Percentiles rank a stretch among this genome's conserved stretches.
phyloP scores from a whole-genome alignment of 345 rosid species.

The Corchorus capsularis region DNA sequence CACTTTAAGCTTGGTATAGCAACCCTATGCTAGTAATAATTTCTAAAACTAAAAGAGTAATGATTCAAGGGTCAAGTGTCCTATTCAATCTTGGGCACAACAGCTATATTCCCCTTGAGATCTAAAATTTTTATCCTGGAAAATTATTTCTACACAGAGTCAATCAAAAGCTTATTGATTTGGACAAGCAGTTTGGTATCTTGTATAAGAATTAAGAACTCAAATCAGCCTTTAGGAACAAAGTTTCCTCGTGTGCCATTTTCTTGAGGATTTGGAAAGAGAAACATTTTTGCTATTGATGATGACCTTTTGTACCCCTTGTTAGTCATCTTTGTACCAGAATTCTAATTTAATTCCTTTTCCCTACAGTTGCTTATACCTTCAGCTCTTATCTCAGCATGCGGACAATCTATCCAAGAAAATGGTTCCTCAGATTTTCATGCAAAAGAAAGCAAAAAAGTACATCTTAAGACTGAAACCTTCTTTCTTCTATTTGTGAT shows the following conservation, averaged over 20 bases:
- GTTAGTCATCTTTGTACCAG: slow-evolving; percentile 9
- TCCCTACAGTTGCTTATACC: slow-evolving; percentile 88
- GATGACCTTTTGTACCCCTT: background rate
- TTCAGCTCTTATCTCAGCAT: slow-evolving; percentile 76
- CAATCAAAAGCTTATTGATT: background rate
- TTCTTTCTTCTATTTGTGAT: slow-evolving; percentile 15
- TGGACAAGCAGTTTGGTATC: slow-evolving; percentile 1
- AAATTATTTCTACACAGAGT: background rate
- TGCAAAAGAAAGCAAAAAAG: slow-evolving; percentile 70
- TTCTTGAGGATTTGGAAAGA: background rate
- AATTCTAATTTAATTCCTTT: slow-evolving; percentile 34
- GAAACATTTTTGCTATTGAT: background rate
- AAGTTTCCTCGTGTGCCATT: slow-evolving; percentile 3
- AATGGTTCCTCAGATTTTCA: slow-evolving; percentile 73
- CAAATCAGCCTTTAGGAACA: background rate
- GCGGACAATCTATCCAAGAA: slow-evolving; percentile 74
- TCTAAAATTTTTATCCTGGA: slow-evolving; percentile 1
- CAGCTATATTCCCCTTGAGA: background rate
- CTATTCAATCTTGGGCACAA: background rate
- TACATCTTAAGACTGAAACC: slow-evolving; percentile 30
- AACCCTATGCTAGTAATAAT: background rate
- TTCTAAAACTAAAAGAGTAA: background rate
- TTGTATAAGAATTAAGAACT: slow-evolving; percentile 7
- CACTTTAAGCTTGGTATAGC: background rate
- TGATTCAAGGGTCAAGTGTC: background rate